Evolutionary conservation across 805 yeast genomes (phyloP).

Genomic region (Kodamaea nitidulidarum): DNA sequence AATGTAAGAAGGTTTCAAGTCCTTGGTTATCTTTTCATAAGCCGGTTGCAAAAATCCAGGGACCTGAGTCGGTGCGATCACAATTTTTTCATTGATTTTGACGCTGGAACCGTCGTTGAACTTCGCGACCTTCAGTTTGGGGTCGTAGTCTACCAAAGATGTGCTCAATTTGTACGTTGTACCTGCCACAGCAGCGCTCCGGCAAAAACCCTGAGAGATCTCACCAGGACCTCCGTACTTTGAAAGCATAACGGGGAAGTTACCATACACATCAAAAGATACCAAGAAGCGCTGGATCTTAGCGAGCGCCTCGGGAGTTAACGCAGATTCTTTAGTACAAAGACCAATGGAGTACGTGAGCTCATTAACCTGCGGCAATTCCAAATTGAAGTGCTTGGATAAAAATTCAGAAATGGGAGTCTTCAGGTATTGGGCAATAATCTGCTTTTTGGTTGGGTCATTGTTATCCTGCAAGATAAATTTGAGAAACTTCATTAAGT

Average conservation of each 20-base stretch:
- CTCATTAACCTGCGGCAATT: constrained; percentile 73
- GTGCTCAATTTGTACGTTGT: constrained; percentile 86
- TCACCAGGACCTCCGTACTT: constrained; percentile 97
- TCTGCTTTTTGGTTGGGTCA: constrained; percentile 56
- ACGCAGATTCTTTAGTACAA: constrained; percentile 54
- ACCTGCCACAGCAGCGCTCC: constrained; percentile 98
- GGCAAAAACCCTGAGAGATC: constrained; percentile 91
- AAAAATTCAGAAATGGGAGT: constrained; percentile 59
- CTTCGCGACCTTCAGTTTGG: constrained; percentile 59
- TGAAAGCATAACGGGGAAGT: constrained; percentile 86
- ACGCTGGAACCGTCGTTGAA: constrained; percentile 74
- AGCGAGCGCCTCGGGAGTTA: constrained; percentile 70
- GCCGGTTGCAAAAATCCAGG: constrained; percentile 42
- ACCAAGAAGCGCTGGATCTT: constrained; percentile 79
- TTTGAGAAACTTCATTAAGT: constrained; percentile 86
- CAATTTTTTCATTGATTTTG: constrained; percentile 72
- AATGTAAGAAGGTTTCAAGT: constrained; percentile 46
- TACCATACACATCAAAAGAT: constrained; percentile 89
- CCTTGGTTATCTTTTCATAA: constrained; percentile 39
- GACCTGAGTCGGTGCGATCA: constrained; percentile 67
- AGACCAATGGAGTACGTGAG: constrained; percentile 83
- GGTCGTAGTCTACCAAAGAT: constrained; percentile 60
- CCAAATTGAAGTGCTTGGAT: constrained; percentile 61
- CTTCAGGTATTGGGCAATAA: constrained; percentile 54
- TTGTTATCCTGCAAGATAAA: constrained; percentile 60